Conservation (phyloP, 2,329 filamentous ascomycete genomes). For the Pseudopithomyces maydicus region DNA sequence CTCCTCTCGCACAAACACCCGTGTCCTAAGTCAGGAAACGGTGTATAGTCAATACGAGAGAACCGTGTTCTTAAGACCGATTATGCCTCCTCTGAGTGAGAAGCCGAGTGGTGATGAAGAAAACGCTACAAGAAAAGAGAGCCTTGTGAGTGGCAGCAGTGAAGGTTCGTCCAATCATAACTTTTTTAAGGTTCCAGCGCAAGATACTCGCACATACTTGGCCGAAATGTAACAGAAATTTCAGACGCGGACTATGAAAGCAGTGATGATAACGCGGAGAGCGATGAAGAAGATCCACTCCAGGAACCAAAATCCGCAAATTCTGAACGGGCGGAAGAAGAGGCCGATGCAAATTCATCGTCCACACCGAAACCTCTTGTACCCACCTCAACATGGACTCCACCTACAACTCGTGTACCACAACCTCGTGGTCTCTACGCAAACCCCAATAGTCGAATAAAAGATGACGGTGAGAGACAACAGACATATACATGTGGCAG, state of each 20-base stretch:
- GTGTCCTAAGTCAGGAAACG: background rate
- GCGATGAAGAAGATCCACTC: background rate
- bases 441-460: no score
- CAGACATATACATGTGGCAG: no score
- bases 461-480: no score
- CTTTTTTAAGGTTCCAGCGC: no score
- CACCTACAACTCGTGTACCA: no score
- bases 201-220: no score
- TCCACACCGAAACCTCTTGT: no score
- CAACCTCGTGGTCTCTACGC: no score
- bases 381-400: no score
- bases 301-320: background rate
- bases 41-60: background rate
- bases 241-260: background rate
- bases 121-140: background rate
- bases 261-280: no score
- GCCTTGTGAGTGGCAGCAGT: background rate
- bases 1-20: background rate
- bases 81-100: background rate
- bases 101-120: background rate
- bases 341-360: no score
- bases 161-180: background rate
- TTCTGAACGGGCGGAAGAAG: background rate
- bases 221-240: no score
- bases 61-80: background rate